These are phyloP conservation scores for Prunus mume DNA, from an alignment of 306 rosid species.

Conservation along the genomic window DNA sequence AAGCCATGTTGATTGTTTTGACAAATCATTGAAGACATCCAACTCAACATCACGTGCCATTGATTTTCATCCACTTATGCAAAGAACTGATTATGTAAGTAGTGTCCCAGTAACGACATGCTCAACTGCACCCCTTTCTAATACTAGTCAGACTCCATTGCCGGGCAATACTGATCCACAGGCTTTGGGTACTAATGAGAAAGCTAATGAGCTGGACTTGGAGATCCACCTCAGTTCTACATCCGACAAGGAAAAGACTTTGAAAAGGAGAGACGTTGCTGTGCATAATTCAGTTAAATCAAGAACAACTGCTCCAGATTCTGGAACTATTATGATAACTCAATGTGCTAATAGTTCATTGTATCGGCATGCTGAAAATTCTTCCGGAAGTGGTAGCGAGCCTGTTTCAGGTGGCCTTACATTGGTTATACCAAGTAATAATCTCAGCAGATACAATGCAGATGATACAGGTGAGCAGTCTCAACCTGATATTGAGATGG, in stretches of 20 bases:
- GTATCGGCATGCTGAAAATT: constrained; percentile 36
- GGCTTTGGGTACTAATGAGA: constrained; percentile 35
- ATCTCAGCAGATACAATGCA: constrained; percentile 36
- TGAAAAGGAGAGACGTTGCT: constrained; percentile 33
- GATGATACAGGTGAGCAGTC: constrained; percentile 65
- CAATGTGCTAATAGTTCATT: constrained; percentile 26
- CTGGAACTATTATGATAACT: constrained; percentile 27
- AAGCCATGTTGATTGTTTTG: constrained; percentile 41
- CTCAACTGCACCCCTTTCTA: constrained; percentile 21
- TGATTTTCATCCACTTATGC: constrained; percentile 96
- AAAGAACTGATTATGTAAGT: constrained; percentile 50
- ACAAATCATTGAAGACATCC: constrained; percentile 42
- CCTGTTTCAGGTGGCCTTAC: constrained; percentile 40
- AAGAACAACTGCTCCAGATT: constrained; percentile 23
- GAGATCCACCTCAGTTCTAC: constrained; percentile 72
- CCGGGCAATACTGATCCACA: constrained; percentile 27
- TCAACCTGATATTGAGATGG: constrained; percentile 89
- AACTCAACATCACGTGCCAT: constrained; percentile 50
- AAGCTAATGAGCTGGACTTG: constrained; percentile 71
- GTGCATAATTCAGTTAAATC: constrained; percentile 35
- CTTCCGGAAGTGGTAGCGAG: constrained; percentile 28
- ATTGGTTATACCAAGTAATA: constrained; percentile 31
- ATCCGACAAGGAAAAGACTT: constrained; percentile 45
- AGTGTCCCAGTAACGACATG: constrained; percentile 5
- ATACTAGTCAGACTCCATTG: constrained; percentile 35